These are phyloP conservation scores for Cryptosporidium canis DNA, from an alignment of 169 alveolate genomes.

Conservation along the genomic window DNA sequence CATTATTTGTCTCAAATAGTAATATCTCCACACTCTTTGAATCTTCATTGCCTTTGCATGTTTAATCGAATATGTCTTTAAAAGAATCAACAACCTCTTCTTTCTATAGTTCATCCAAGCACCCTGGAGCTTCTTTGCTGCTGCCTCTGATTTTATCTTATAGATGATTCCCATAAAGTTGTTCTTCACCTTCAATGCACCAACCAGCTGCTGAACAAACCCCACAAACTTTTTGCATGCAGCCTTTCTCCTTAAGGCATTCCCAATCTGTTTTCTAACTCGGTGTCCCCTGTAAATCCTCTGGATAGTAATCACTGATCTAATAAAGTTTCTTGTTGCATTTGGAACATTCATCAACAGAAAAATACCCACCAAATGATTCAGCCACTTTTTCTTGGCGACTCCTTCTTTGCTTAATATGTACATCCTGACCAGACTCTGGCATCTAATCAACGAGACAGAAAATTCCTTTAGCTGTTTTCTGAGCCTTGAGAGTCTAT, in stretches of 20 bases:
- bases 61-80: slow-evolving; percentile 2
- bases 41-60: slow-evolving; percentile 58
- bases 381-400: not conserved
- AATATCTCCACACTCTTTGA: slow-evolving; percentile 59
- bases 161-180: not conserved
- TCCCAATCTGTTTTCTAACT: slow-evolving; percentile 47
- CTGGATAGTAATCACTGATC: slow-evolving; percentile 69
- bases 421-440: slow-evolving; percentile 50
- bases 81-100: not conserved
- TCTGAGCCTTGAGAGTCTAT: slow-evolving; percentile 72
- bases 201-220: not conserved
- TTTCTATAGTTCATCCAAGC: slow-evolving; percentile 46
- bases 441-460: slow-evolving; percentile 40
- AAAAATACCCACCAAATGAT: slow-evolving; percentile 17
- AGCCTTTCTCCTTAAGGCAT: slow-evolving; percentile 8
- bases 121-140: slow-evolving; percentile 16
- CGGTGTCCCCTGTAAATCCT: slow-evolving; percentile 74
- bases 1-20: slow-evolving; percentile 31
- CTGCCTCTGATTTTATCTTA: slow-evolving; percentile 36
- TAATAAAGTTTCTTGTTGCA: not conserved
- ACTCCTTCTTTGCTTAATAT: slow-evolving; percentile 1
- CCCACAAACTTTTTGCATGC: slow-evolving; percentile 12
- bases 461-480: slow-evolving; percentile 16
- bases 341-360: slow-evolving; percentile 36
- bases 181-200: slow-evolving; percentile 13